Base-by-base conservation (phyloP, 345 rosid genomes). In the Garcia nutans region DNA sequence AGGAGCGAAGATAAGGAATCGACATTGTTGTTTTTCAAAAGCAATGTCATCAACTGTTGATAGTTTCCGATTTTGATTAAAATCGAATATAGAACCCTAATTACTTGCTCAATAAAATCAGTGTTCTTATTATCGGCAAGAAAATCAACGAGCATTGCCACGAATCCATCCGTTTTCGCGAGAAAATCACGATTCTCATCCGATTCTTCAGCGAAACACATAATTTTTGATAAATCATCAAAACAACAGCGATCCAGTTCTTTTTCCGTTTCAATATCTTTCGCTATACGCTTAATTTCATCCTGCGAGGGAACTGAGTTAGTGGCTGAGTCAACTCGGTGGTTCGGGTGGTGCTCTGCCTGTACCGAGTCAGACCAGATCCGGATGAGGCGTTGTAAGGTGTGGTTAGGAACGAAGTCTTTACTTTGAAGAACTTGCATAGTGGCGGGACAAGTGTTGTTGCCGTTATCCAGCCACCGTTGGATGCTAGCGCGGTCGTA, bases 401-500 rank as follows among this genome's bases (percentile, higher is more conserved):
- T 92, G 64, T 88, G 88, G 85, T 96, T 96, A 0, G 98, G 99
- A 17, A 93, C 92, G 3, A 93, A 67, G 2, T 96, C 97, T 42
- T 84, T 92, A 50, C 76, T 86, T 54, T 65, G 89, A 49, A 96
- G 97, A 11, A 90, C 84, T 81, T 93, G 99, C 99, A 96, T 96
- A 78, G 99, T 93, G 70, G 96, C 93, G 20, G 98, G 99, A 74
- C 97, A 96, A 17, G 97, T 96, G 82, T 89, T 89, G 86, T 93
- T 84, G 26, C 99, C 99, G 68, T 85, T 77, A 63, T 92, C 97
- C 63, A 96, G 89, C 99, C 99, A 96, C 22, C 88, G 84, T 62
- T 93, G 93, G 81, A 93, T 96, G 80, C 91, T 87, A 71, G 90
- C 73, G 72, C 97, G 94, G 77, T 96, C 99, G 85, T 96, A 93